phyloP scores from a whole-genome alignment of 108 stramenopile genomes.

The Cyclostephanos invisitatus region DNA sequence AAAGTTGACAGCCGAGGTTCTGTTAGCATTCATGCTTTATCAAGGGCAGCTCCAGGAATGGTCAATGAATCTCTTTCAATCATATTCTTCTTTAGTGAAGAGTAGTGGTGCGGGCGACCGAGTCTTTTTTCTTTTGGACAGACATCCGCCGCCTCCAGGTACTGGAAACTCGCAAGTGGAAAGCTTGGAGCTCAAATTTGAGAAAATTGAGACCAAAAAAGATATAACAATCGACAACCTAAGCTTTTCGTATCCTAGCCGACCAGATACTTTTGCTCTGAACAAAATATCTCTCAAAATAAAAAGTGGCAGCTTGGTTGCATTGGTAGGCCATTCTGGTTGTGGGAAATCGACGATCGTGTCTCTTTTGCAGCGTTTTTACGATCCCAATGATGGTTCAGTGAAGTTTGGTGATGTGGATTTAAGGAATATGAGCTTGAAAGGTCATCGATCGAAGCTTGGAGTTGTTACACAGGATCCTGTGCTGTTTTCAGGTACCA shows the following conservation, averaged over 20 bases:
- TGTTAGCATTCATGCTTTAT: conserved; percentile 97
- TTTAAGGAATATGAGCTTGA: conserved; percentile 72
- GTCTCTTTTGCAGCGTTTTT: conserved; percentile 89
- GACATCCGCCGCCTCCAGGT: conserved; percentile 69
- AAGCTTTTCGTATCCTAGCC: conserved; percentile 89
- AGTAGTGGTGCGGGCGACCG: conserved; percentile 93
- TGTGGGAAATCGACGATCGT: conserved; percentile 90
- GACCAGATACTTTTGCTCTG: conserved; percentile 79
- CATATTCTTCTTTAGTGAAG: conserved; percentile 89
- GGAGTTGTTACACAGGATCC: conserved; percentile 97
- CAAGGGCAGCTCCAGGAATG: conserved; percentile 87
- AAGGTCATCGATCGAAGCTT: conserved; percentile 68
- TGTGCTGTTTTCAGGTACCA: conserved; percentile 67
- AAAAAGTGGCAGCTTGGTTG: conserved; percentile 81
- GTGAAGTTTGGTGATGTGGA: conserved; percentile 84
- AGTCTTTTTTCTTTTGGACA: conserved; percentile 83
- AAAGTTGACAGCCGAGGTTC: conserved; percentile 63
- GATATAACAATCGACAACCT: conserved; percentile 62
- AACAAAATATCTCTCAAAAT: conserved; percentile 70
- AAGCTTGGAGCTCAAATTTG: conserved; percentile 5
- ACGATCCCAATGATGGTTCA: conserved; percentile 84
- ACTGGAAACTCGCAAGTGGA: conserved; percentile 59
- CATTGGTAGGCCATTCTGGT: conserved; percentile 91
- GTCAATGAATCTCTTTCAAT: conserved; percentile 88
- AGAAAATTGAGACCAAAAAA: conserved; percentile 16